A percentile compares a stretch with the other conserved stretches of the same genome.
Evolutionary conservation across 129 eudicot genomes (phyloP).

Genomic region (Sambucus nigra): DNA sequence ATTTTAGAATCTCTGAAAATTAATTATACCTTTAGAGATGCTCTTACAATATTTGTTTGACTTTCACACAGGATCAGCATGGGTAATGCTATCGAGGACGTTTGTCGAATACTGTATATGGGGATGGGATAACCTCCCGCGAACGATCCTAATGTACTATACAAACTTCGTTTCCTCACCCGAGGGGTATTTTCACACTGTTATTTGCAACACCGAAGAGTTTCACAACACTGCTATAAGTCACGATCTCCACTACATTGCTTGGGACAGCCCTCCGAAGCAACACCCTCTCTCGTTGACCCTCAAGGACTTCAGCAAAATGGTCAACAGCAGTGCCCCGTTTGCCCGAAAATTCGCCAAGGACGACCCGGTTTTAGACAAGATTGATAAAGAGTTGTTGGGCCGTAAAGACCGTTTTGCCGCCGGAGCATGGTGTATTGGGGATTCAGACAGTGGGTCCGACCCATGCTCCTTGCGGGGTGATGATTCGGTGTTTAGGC

Average conservation of each 20-base stretch:
- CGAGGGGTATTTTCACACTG: constrained; percentile 95
- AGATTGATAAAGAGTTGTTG: constrained; percentile 69
- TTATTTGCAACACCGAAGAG: constrained; percentile 79
- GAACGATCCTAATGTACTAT: constrained; percentile 86
- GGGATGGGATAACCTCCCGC: constrained; percentile 93
- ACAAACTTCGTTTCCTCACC: constrained; percentile 92
- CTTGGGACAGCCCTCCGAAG: constrained; percentile 96
- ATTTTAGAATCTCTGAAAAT: no score
- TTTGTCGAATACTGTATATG: constrained; percentile 91
- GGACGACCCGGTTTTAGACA: constrained; percentile 78
- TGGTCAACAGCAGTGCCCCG: constrained; percentile 87
- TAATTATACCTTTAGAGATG: no score
- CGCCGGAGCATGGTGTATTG: constrained; percentile 92
- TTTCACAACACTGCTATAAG: constrained; percentile 64
- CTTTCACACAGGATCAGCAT: constrained; percentile 68
- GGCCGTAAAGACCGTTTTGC: constrained; percentile 59
- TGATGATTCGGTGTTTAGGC: constrained; percentile 64
- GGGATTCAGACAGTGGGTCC: constrained; percentile 47
- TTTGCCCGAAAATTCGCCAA: constrained; percentile 84
- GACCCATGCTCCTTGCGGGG: constrained; percentile 73
- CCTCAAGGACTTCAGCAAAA: constrained; percentile 59
- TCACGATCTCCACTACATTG: constrained; percentile 94
- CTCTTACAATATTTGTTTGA: not conserved
- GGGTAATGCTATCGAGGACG: constrained; percentile 85
- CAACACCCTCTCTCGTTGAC: constrained; percentile 82